phyloP scores from a whole-genome alignment of 306 rosid species.

The Cucumis melo region DNA sequence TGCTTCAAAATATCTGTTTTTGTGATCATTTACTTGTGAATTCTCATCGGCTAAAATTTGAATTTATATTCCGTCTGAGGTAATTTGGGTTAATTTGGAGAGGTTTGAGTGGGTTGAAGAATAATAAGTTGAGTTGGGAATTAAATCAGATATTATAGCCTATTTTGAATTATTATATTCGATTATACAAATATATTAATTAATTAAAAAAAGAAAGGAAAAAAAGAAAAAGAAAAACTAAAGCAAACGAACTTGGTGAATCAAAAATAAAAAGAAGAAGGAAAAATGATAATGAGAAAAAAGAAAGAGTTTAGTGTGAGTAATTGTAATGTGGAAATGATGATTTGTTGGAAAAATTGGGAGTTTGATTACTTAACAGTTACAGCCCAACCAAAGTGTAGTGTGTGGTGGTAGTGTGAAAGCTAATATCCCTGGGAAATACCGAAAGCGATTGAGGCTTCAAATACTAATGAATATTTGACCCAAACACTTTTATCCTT shows the following conservation, averaged over 20 bases:
- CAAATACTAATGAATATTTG: slow-evolving; percentile 9
- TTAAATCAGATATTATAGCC: neutral
- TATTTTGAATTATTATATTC: too few species aligned
- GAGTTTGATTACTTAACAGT: neutral
- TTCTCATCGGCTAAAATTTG: neutral
- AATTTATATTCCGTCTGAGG: neutral
- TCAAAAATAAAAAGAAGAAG: neutral
- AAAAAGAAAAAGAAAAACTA: too few species aligned
- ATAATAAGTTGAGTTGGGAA: neutral
- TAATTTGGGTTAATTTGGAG: neutral
- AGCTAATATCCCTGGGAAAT: neutral
- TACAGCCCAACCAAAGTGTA: neutral
- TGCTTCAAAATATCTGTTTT: neutral
- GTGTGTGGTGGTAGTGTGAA: too few species aligned
- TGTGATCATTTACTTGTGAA: neutral
- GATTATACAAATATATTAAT: too few species aligned
- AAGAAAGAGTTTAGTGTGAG: neutral
- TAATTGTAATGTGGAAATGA: neutral
- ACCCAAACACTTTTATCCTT: neutral
- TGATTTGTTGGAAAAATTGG: neutral
- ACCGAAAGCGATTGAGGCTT: neutral
- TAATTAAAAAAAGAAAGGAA: too few species aligned
- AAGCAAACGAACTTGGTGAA: too few species aligned
- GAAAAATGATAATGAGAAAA: neutral
- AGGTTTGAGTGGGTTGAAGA: neutral